Percentiles rank a stretch among this genome's conserved stretches.
Evolutionary conservation across 228 moss, liverwort and hornwort species (phyloP).

Genomic region (Sphagnum fallax): DNA sequence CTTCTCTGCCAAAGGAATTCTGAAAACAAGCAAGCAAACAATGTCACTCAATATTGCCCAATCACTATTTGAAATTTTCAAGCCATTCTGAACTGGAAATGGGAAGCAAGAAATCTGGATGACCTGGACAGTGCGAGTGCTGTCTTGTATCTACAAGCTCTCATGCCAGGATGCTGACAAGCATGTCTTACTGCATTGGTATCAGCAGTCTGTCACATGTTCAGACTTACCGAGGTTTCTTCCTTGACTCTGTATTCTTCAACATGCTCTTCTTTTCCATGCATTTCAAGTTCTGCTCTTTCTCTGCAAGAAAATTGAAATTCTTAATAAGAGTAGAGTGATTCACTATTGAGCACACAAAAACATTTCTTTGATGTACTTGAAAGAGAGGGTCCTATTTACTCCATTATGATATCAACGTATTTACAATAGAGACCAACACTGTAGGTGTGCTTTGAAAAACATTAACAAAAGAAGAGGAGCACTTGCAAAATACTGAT

Average conservation of each 20-base stretch:
- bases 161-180: background rate
- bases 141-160: background rate
- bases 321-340: background rate
- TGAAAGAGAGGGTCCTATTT: background rate
- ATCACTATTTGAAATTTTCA: background rate
- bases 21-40: conserved; percentile 7
- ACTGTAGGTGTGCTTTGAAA: background rate
- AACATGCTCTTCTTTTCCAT: conserved; percentile 24
- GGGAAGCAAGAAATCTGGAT: background rate
- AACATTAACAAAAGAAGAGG: background rate
- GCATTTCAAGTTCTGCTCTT: conserved; percentile 34
- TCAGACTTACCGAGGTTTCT: conserved; percentile 32
- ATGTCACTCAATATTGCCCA: background rate
- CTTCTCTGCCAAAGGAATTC: conserved; percentile 33
- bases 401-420: background rate
- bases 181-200: background rate
- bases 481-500: background rate
- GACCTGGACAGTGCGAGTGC: background rate
- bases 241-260: conserved; percentile 19
- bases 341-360: background rate
- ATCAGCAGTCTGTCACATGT: background rate
- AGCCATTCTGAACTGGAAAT: background rate
- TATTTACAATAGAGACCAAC: background rate
- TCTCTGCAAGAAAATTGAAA: conserved; percentile 18
- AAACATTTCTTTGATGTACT: background rate